Evolutionary conservation across 176 grass and related monocot species (phyloP), one percentile per base, ranked within the genome.

Genomic region (Zoysia pacifica): DNA sequence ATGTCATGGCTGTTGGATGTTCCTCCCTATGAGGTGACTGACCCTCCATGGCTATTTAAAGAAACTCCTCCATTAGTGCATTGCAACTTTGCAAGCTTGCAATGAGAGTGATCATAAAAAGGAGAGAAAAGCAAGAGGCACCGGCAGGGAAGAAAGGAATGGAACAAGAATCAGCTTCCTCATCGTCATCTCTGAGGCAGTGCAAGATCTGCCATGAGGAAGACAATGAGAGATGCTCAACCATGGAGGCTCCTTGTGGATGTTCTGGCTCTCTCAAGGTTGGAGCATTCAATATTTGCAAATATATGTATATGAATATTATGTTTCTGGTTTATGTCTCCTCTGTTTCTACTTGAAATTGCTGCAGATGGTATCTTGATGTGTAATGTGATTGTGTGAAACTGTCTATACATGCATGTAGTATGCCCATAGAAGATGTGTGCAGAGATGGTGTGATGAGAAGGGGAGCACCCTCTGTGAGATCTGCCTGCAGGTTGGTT

Each of bases 391-490:
- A 28, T n/a, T n/a, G n/a, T n/a, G n/a, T n/a, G n/a, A n/a, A 63
- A 51, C 37, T 48, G n/a, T n/a, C n/a, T n/a, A n/a, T n/a, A n/a
- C n/a, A n/a, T 72, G 47, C 20, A 52, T 70, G 71, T 14, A 97
- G 95, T 97, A 87, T 77, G 95, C 92, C 37, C 95, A 97, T 62
- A 92, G 95, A 83, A 82, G 65, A 15, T 97, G 95, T 77, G 90
- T 97, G 52, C 95, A 97, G 92, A 94, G 83, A 84, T 97, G 95
- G 95, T 97, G 95, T 84, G 86, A 94, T 58, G 95, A 97, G 80
- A 97, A 97, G 73, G 95, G 95, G 54, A 89, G 88, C 90, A 94
- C 67, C 35, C 41, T 94, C 56, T 97, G 92, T 18, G 95, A 97
- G 81, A 94, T 97, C 83, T 97, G 95, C 11, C 92, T 94, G 59